A percentile compares a stretch with the other conserved stretches of the same genome.
Evolutionary conservation across 108 stramenopile genomes (phyloP).

Genomic region (Cyclotella cryptica): DNA sequence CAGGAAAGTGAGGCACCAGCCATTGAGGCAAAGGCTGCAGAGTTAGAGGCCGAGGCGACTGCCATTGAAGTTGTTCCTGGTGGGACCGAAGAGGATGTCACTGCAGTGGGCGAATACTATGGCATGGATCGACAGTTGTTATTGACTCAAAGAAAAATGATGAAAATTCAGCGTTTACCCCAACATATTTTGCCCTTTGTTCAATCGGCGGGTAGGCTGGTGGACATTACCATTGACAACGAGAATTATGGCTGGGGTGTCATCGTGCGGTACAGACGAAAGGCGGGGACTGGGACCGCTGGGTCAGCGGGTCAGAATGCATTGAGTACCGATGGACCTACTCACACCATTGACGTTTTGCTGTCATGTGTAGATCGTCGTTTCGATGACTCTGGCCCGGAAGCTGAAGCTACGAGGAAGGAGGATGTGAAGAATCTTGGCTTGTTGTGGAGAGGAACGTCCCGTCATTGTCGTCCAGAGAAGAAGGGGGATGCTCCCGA

Average conservation of each 20-base stretch:
- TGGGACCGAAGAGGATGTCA: constrained; percentile 63
- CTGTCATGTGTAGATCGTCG: constrained; percentile 82
- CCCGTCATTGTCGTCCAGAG: constrained; percentile 66
- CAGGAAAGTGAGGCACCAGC: constrained; percentile 92
- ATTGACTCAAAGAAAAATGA: constrained; percentile 75
- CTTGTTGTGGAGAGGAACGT: constrained; percentile 80
- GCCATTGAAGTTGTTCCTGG: constrained; percentile 63
- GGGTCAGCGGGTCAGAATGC: constrained; percentile 77
- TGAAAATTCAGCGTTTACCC: constrained; percentile 84
- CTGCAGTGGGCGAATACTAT: constrained; percentile 80
- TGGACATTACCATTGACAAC: constrained; percentile 81
- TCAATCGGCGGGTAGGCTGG: constrained; percentile 80
- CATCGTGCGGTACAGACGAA: constrained; percentile 73
- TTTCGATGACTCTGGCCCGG: constrained; percentile 62
- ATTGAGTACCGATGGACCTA: constrained; percentile 52
- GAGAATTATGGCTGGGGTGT: constrained; percentile 93
- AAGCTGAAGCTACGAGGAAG: constrained; percentile 50
- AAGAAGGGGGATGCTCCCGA: constrained; percentile 53
- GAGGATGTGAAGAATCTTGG: constrained; percentile 73
- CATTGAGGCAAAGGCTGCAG: constrained; percentile 71
- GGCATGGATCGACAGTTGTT: constrained; percentile 85
- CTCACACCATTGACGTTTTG: constrained; percentile 83
- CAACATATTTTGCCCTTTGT: constrained; percentile 93
- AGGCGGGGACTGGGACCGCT: constrained; percentile 69
- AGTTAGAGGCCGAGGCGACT: constrained; percentile 71